These are phyloP conservation scores for Candida maris DNA, from an alignment of 805 yeast species.

Conservation along the genomic window DNA sequence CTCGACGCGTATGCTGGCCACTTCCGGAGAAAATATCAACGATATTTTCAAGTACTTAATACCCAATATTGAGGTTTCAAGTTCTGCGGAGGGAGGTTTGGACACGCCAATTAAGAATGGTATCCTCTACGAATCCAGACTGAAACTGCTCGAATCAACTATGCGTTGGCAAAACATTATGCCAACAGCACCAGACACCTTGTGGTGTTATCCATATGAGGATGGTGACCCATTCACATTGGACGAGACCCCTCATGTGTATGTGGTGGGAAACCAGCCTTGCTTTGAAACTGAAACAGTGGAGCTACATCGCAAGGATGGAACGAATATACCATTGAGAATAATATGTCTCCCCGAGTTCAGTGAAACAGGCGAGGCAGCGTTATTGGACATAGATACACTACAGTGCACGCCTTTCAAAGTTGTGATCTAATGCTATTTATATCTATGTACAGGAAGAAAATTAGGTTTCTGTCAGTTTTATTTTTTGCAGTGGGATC, in stretches of 20 bases:
- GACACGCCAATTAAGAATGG: slow-evolving; percentile 26
- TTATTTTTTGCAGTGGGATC: slow-evolving; percentile 31
- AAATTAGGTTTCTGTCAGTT: slow-evolving; percentile 4
- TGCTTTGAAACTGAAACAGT: slow-evolving; percentile 46
- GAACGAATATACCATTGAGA: slow-evolving; percentile 35
- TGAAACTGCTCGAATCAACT: slow-evolving; percentile 61
- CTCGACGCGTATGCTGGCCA: slow-evolving; percentile 58
- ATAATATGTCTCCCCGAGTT: slow-evolving; percentile 72
- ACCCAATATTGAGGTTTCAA: slow-evolving; percentile 34
- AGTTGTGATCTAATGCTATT: slow-evolving; percentile 13
- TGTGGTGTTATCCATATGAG: slow-evolving; percentile 82
- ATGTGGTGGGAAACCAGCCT: slow-evolving; percentile 82
- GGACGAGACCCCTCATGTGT: slow-evolving; percentile 80
- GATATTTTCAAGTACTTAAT: slow-evolving; percentile 70
- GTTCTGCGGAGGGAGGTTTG: slow-evolving; percentile 17
- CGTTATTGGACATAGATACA: slow-evolving; percentile 55
- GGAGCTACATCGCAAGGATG: slow-evolving; percentile 33
- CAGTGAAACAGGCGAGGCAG: slow-evolving; percentile 58
- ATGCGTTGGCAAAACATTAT: slow-evolving; percentile 81
- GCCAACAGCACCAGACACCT: slow-evolving; percentile 95
- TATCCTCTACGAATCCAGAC: slow-evolving; percentile 52
- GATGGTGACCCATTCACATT: slow-evolving; percentile 77
- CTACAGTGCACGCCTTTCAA: slow-evolving; percentile 52
- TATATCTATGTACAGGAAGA: slow-evolving; percentile 5
- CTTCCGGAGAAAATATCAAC: slow-evolving; percentile 79